A percentile compares a stretch with the other conserved stretches of the same genome.
Conservation (phyloP, 2,329 filamentous ascomycete species). For the Paracorniculantispora psalliotae region DNA sequence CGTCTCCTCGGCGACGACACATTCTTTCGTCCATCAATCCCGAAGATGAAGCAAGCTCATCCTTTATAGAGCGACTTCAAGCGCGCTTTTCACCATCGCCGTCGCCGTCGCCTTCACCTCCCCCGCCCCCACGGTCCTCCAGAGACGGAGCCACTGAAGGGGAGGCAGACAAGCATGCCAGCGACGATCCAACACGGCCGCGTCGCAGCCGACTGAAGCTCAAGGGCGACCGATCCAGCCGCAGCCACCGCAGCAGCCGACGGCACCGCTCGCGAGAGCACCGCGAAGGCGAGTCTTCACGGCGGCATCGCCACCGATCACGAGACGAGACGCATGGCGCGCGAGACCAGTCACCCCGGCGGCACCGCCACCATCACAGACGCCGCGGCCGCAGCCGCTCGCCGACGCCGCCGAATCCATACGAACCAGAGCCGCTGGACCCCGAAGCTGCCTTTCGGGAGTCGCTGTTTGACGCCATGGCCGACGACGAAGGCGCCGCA, state of each 20-base stretch:
- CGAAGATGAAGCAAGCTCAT: slow-evolving; percentile 15
- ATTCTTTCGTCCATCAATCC: slow-evolving; percentile 47
- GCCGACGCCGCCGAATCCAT: slow-evolving; percentile 43
- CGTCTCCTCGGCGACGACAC: slow-evolving; percentile 39
- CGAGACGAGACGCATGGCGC: slow-evolving; percentile 10
- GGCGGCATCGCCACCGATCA: slow-evolving; percentile 17
- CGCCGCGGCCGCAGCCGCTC: slow-evolving; percentile 33
- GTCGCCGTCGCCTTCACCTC: slow-evolving; percentile 2
- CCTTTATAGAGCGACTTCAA: neutral
- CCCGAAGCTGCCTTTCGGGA: slow-evolving; percentile 79
- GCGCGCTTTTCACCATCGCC: neutral
- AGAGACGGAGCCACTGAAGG: neutral
- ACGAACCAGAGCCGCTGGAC: slow-evolving; percentile 47
- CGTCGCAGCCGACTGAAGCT: slow-evolving; percentile 30
- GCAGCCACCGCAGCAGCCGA: slow-evolving; percentile 17
- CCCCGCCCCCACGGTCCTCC: slow-evolving; percentile 3
- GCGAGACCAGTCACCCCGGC: slow-evolving; percentile 17
- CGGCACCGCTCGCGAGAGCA: slow-evolving; percentile 19
- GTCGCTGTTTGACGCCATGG: slow-evolving; percentile 93
- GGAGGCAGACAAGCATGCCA: slow-evolving; percentile 15
- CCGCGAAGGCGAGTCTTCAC: neutral
- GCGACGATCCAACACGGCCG: slow-evolving; percentile 20
- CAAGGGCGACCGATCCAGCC: slow-evolving; percentile 25
- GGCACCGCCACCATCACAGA: slow-evolving; percentile 24
- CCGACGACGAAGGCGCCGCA: slow-evolving; percentile 89